Base-by-base conservation (phyloP, 1,284 basidiomycete species). In the Trametes polyzona region DNA sequence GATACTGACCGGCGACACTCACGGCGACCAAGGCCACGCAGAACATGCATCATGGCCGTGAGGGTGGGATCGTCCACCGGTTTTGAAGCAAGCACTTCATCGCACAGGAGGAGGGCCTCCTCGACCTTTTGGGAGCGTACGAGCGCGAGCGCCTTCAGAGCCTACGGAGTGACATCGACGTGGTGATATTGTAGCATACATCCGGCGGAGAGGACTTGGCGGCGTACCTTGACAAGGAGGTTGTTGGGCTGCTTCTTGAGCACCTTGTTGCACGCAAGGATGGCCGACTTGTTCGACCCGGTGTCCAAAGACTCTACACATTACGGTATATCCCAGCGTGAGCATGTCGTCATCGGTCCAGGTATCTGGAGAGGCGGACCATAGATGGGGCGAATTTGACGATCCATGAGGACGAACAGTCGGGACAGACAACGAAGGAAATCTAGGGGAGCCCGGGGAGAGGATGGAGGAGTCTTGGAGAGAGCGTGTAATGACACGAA, bases 81-180 rank as follows among this genome's bases (percentile, higher is more conserved):
- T 66, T 87, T 89, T 37, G 76, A 68, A 9, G 83, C 83, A 32
- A 93, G 77, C 23, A 95, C 83, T 68, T 93, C 88, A 60, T 92
- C 87, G 66, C 86, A 88, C n/a, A 93, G 69, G n/a, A 82, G 71
- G 39, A 90, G 78, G 6, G 90, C 87, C 65, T 94, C 92, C 65
- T 92, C 88, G 24, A 90, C 83, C 73, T 93, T 93, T 72, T 92
- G 87, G 10, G 83, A 83, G 52, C 92, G 87, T 39, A 90, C 83
- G 2, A 95, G 81, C 2, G 92, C 92, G 49, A 95, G 82, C 24
- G 90, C 86, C 77, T 95, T 95, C 58, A 96, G 76, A 47, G 93
- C 83, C 92, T 92, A 65, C 21, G 37, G 46, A 42, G n/a, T n/a
- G n/a, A n/a, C n/a, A n/a, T n/a, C 44, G 47, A 37, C 47, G 49